These are phyloP conservation scores for Fusarium cyanostomum DNA, from an alignment of 2,329 filamentous ascomycete genomes.

Conservation along the genomic window DNA sequence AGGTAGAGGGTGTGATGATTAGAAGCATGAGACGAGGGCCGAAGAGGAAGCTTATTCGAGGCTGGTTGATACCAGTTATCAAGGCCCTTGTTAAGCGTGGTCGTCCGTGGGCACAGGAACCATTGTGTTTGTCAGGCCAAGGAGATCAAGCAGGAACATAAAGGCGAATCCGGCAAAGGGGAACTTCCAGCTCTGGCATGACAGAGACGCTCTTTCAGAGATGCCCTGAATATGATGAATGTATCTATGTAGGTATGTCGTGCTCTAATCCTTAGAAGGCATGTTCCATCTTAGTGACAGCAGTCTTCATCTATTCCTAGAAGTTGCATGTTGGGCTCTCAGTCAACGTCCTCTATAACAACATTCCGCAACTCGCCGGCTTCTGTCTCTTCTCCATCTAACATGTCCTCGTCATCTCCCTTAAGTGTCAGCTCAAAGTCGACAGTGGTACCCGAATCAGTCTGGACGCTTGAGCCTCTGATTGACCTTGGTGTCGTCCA, in stretches of 20 bases:
- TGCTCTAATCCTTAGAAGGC: background rate
- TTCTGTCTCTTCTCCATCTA: background rate
- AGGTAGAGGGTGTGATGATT: slow-evolving; percentile 5
- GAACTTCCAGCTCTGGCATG: too few species aligned
- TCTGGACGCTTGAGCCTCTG: background rate
- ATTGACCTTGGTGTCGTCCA: background rate
- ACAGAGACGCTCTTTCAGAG: too few species aligned
- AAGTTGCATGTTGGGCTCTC: background rate
- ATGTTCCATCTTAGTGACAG: background rate
- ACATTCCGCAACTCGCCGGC: background rate
- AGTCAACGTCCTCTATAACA: background rate
- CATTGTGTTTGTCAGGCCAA: too few species aligned
- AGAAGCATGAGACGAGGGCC: slow-evolving; percentile 5
- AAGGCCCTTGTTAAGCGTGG: too few species aligned
- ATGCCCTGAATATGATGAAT: too few species aligned
- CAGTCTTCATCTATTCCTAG: background rate
- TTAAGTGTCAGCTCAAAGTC: background rate
- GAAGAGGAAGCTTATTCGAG: too few species aligned
- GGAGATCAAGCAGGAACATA: too few species aligned
- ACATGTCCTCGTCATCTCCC: background rate
- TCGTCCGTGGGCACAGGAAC: too few species aligned
- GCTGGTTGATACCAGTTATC: too few species aligned
- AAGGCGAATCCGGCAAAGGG: too few species aligned
- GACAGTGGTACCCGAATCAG: too few species aligned
- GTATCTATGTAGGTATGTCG: background rate